Evolutionary conservation across 331 rosid genomes (phyloP).

Genomic region (Acacia concinna): DNA sequence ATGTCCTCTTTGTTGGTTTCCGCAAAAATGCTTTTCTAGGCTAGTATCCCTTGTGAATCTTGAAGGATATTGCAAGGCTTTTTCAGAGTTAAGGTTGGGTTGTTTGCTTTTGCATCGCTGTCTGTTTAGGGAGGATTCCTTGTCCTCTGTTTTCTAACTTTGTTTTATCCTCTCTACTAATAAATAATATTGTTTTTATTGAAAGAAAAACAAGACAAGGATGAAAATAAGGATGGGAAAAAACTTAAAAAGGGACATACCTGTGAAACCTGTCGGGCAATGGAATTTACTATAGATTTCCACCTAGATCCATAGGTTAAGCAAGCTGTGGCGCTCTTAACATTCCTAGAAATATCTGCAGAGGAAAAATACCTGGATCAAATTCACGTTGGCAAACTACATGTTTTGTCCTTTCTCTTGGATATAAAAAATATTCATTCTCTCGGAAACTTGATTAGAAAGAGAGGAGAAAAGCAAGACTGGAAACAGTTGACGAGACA

Average conservation of each 20-base stretch:
- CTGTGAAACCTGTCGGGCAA: constrained; percentile 95
- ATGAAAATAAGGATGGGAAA: neutral
- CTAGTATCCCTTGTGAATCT: neutral
- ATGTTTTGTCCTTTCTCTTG: constrained; percentile 25
- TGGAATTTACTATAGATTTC: constrained; percentile 65
- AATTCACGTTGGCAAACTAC: constrained; percentile 30
- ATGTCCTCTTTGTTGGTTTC: neutral
- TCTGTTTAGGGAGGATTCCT: neutral
- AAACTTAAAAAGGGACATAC: constrained; percentile 36
- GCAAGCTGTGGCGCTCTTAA: constrained; percentile 43
- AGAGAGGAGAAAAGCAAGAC: constrained; percentile 4
- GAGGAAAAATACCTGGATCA: constrained; percentile 5
- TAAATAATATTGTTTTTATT: neutral
- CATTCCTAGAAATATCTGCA: constrained; percentile 59
- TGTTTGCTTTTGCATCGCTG: neutral
- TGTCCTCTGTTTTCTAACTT: neutral
- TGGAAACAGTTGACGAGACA: constrained; percentile 16
- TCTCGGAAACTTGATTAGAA: neutral
- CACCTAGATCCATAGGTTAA: constrained; percentile 59
- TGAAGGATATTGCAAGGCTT: too few relatives aligned
- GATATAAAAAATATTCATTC: constrained; percentile 13
- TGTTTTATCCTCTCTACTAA: neutral
- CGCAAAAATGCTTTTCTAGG: neutral
- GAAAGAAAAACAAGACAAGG: neutral
- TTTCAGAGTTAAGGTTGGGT: neutral